These are phyloP conservation scores for Stephanocyclus meneghinianus DNA, from an alignment of 352 stramenopile species.

Conservation along the genomic window DNA sequence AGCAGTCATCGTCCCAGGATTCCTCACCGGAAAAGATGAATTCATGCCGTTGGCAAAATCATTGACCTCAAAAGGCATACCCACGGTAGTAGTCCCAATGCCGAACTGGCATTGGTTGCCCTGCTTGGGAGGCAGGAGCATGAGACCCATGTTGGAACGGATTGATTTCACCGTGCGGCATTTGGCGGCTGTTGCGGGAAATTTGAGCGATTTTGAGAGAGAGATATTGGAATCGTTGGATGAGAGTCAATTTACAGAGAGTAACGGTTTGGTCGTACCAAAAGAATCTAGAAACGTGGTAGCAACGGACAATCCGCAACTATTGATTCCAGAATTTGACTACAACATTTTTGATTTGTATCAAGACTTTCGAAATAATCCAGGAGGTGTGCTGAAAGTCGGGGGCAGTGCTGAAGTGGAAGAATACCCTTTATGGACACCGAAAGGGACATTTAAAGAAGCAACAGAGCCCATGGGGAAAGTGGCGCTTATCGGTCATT, in stretches of 20 bases:
- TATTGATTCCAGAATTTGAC: constrained; percentile 56
- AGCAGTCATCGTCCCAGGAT: constrained; percentile 74
- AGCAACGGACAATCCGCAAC: constrained; percentile 35
- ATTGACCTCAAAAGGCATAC: constrained; percentile 58
- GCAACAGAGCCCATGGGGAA: constrained; percentile 42
- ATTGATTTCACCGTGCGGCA: constrained; percentile 74
- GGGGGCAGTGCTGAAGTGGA: constrained; percentile 65
- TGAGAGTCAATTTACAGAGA: constrained; percentile 10
- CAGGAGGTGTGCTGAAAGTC: constrained; percentile 65
- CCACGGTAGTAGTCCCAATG: constrained; percentile 68
- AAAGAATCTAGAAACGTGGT: neutral
- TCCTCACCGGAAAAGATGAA: constrained; percentile 73
- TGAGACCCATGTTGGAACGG: constrained; percentile 73
- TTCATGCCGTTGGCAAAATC: constrained; percentile 48
- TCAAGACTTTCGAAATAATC: constrained; percentile 73
- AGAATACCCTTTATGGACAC: constrained; percentile 68
- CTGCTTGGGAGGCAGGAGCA: constrained; percentile 65
- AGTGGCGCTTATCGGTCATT: constrained; percentile 76
- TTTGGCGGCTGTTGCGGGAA: constrained; percentile 43
- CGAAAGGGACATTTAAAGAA: constrained; percentile 57
- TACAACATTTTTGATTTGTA: constrained; percentile 68
- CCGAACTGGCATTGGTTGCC: constrained; percentile 74
- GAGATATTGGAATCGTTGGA: constrained; percentile 25
- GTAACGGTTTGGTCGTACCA: neutral
- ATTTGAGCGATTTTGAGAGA: constrained; percentile 44